Evolutionary conservation across 2,329 filamentous ascomycete genomes (phyloP), one percentile per base, ranked within the genome.

Genomic region (Lachnellula subtilissima): DNA sequence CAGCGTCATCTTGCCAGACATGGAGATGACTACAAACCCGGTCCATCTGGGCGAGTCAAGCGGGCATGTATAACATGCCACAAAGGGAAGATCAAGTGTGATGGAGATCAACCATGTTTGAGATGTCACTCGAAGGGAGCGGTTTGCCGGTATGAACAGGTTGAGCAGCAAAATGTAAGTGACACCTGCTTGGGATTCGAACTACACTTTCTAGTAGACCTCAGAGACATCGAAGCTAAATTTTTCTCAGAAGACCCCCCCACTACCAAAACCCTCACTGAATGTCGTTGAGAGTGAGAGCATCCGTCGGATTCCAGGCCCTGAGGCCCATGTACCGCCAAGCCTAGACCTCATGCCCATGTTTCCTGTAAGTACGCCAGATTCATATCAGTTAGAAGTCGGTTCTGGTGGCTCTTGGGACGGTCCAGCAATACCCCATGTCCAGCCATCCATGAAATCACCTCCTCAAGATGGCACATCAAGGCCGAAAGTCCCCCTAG

Each of bases 11-110:
- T 68, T 3, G 53, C 48, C n/a, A 50, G 54, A 17, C 66, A 68
- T 50, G 64, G 66, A 7, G 61, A 64, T 43, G 48, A 51, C 7
- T 67, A 61, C 55, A 66, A 59, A 23, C 56, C 61, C 5, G 56
- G 35, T 17, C 60, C 60, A 1, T 61, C 63, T 0, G 58, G 61
- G 1, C 68, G 74, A 47, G 70, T 69, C 23, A 72, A 71, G 28
- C 67, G 70, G 7, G 75, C 76, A 9, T 78, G 76, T 49, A 69
- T 75, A 58, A 67, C 72, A 6, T 78, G 75, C 28, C 75, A 75
- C 48, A 65, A 70, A n/a, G 75, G 72, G 56, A 78, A 77, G 64
- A 75, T 72, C 2, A 76, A 74, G 56, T 77, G 75, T 50, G 71
- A 75, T 55, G 75, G 75, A 1, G 71, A 73, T 12, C 54, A 63